A percentile compares a stretch with the other conserved stretches of the same genome.
Evolutionary conservation across 2,329 filamentous ascomycete species (phyloP).

Genomic region (Ceratocystis diversiconidia): DNA sequence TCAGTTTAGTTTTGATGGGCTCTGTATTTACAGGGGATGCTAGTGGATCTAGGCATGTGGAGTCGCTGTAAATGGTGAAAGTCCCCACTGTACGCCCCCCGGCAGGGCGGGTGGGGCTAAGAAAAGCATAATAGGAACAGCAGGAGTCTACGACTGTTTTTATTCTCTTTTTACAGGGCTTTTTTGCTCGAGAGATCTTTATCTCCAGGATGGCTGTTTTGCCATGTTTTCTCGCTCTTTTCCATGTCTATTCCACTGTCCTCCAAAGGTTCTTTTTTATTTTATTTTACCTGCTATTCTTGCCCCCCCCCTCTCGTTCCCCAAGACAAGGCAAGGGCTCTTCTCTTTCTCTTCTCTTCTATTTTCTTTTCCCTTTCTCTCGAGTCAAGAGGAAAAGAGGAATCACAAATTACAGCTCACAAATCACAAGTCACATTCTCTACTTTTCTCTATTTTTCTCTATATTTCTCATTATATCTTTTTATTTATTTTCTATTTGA

Average conservation of each 20-base stretch:
- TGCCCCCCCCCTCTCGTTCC: not conserved
- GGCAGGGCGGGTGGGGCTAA: too few relatives aligned
- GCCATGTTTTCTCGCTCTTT: not conserved
- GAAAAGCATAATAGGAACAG: too few relatives aligned
- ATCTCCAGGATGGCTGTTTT: too few relatives aligned
- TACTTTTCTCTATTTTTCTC: not conserved
- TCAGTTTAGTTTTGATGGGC: not conserved
- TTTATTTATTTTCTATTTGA: not conserved
- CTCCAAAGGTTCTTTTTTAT: not conserved
- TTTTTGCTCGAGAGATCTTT: too few relatives aligned
- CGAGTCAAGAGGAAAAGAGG: not conserved
- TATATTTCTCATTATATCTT: not conserved
- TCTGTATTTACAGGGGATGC: not conserved
- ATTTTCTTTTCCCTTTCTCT: constrained; percentile 1
- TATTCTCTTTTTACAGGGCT: too few relatives aligned
- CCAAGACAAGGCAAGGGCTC: not conserved
- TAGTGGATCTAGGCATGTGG: not conserved
- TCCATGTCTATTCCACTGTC: not conserved
- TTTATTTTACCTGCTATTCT: constrained; percentile 4
- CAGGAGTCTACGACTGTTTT: too few relatives aligned
- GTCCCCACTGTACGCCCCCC: too few relatives aligned
- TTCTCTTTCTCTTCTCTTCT: constrained; percentile 4
- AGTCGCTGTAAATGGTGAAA: too few relatives aligned
- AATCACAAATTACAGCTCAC: not conserved
- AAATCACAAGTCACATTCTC: too few relatives aligned